Conservation (phyloP, 345 rosid species). For the Carallia pectinifolia region DNA sequence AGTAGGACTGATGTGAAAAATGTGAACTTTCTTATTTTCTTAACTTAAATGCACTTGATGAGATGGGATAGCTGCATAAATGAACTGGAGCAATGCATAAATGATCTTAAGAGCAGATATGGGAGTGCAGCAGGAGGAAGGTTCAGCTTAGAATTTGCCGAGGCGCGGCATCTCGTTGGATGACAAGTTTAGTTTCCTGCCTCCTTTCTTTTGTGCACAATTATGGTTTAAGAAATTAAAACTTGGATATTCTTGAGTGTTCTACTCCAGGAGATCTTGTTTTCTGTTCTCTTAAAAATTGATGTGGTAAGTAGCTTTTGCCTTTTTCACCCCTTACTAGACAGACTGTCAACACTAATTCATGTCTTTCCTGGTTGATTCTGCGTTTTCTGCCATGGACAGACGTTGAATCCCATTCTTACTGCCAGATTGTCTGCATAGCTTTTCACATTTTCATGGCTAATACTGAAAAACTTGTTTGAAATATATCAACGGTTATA, state of each 20-base stretch:
- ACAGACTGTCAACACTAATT: too few species aligned
- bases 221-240: background rate
- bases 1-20: background rate
- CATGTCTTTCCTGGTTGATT: too few species aligned
- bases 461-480: too few species aligned
- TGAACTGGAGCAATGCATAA: conserved; percentile 80
- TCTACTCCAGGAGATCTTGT: too few species aligned
- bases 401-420: too few species aligned
- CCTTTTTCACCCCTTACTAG: too few species aligned
- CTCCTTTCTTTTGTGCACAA: background rate
- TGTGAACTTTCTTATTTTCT: conserved; percentile 32
- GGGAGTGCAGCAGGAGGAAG: conserved; percentile 63
- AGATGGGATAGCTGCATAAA: conserved; percentile 74
- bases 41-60: conserved; percentile 72
- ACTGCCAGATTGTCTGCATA: too few species aligned
- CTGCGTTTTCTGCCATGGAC: too few species aligned
- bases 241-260: background rate
- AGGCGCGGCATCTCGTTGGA: background rate
- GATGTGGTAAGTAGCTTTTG: too few species aligned
- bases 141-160: conserved; percentile 34
- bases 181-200: conserved; percentile 4
- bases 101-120: conserved; percentile 58
- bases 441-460: too few species aligned
- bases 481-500: too few species aligned
- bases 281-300: too few species aligned